A percentile compares a stretch with the other conserved stretches of the same genome.
Conservation (phyloP, 139 green algal genomes). For the Picochlorum sp. region DNA sequence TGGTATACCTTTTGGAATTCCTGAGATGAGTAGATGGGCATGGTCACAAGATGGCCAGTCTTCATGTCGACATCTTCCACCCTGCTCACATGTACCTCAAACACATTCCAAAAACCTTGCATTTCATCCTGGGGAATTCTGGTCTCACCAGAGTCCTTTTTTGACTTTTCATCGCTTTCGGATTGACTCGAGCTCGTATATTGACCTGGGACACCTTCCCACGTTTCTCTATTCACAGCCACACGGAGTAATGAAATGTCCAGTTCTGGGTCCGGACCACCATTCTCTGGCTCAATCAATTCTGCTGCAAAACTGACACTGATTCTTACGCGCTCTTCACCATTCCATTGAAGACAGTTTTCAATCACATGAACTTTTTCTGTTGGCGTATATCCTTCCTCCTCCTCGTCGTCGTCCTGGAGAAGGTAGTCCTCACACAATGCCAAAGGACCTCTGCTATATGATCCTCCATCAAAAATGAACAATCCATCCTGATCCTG, state of each 20-base stretch:
- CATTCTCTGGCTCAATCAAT: not conserved
- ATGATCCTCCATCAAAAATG: slow-evolving; percentile 40
- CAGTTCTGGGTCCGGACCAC: slow-evolving; percentile 13
- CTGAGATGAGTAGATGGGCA: slow-evolving; percentile 15
- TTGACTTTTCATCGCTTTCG: not conserved
- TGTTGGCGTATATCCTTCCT: not conserved
- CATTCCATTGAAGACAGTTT: slow-evolving; percentile 36
- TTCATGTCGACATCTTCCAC: slow-evolving; percentile 29
- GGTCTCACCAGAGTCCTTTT: not conserved
- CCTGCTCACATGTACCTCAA: slow-evolving; percentile 30
- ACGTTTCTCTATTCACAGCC: slow-evolving; percentile 21
- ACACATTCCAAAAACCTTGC: slow-evolving; percentile 35
- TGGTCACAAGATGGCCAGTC: slow-evolving; percentile 12
- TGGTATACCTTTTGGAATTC: slow-evolving; percentile 8
- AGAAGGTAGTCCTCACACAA: not conserved
- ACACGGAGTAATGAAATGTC: slow-evolving; percentile 35
- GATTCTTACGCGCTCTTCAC: slow-evolving; percentile 33
- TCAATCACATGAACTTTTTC: slow-evolving; percentile 24
- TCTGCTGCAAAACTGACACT: slow-evolving; percentile 21
- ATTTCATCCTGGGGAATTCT: slow-evolving; percentile 6
- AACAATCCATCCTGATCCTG: slow-evolving; percentile 29
- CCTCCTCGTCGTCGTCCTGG: slow-evolving; percentile 5
- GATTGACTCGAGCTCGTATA: slow-evolving; percentile 5
- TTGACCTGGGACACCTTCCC: slow-evolving; percentile 29
- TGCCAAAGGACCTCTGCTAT: slow-evolving; percentile 21